A percentile compares a stretch with the other conserved stretches of the same genome.
Evolutionary conservation across 1,284 basidiomycete genomes (phyloP).

Genomic region (Papiliotrema laurentii): DNA sequence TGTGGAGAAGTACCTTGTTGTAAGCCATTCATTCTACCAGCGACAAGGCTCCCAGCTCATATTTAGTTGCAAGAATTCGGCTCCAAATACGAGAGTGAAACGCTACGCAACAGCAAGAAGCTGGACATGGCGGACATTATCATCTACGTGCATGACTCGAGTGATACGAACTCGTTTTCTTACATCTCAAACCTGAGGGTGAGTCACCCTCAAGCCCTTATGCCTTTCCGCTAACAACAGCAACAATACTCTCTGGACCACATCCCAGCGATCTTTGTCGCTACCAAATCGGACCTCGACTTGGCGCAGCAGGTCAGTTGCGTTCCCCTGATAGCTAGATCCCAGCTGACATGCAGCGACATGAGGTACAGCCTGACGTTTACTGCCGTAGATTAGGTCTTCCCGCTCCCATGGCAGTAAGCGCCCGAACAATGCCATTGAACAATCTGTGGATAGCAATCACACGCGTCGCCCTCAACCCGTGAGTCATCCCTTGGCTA

Average conservation of each 20-base stretch:
- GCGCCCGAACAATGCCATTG: constrained; percentile 57
- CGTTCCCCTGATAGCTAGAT: neutral
- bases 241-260: constrained; percentile 95
- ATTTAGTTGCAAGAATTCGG: constrained; percentile 91
- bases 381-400: constrained; percentile 82
- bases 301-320: constrained; percentile 77
- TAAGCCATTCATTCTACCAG: constrained; percentile 53
- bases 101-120: constrained; percentile 81
- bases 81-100: constrained; percentile 88
- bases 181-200: constrained; percentile 95
- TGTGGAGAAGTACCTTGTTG: constrained; percentile 91
- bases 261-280: constrained; percentile 94
- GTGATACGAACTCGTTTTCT: constrained; percentile 97
- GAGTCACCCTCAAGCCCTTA: constrained; percentile 44
- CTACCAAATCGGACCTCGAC: constrained; percentile 96
- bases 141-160: constrained; percentile 93
- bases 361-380: constrained; percentile 97
- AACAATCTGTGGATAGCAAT: constrained; percentile 47
- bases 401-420: constrained; percentile 85
- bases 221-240: constrained; percentile 51
- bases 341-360: constrained; percentile 57
- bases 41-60: neutral
- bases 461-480: constrained; percentile 44
- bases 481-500: constrained; percentile 15
- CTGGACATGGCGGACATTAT: constrained; percentile 89